phyloP scores from a whole-genome alignment of 1,284 basidiomycete species.

The Tremellales sp. region DNA sequence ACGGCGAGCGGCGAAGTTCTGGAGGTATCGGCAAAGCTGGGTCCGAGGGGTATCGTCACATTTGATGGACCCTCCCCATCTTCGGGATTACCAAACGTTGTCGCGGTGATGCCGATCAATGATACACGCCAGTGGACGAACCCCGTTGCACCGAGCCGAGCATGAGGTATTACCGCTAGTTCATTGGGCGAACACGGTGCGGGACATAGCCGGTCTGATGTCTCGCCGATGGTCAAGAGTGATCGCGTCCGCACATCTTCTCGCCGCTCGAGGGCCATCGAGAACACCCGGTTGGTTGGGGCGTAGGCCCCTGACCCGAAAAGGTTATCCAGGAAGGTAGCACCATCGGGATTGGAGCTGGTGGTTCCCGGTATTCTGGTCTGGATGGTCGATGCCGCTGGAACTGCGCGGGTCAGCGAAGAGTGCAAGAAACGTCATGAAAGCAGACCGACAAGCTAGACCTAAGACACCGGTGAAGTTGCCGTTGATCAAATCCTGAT shows the following conservation, averaged over 20 bases:
- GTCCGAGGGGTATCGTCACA: constrained; percentile 23
- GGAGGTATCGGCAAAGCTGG: constrained; percentile 22
- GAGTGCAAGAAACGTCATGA: background rate
- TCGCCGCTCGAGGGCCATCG: constrained; percentile 39
- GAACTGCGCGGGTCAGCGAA: constrained; percentile 20
- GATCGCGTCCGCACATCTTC: constrained; percentile 44
- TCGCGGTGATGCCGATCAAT: constrained; percentile 25
- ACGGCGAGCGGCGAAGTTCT: constrained; percentile 37
- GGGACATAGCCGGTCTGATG: constrained; percentile 31
- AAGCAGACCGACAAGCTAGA: constrained; percentile 31
- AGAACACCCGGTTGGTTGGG: constrained; percentile 40
- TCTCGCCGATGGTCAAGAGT: constrained; percentile 37
- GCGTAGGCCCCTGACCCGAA: constrained; percentile 44
- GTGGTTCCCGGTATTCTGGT: constrained; percentile 41
- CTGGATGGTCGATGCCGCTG: constrained; percentile 43
- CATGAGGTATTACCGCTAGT: constrained; percentile 38
- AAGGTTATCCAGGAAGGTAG: constrained; percentile 47
- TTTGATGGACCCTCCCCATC: constrained; percentile 21
- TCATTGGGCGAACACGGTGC: constrained; percentile 35
- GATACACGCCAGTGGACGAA: constrained; percentile 42
- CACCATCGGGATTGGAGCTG: constrained; percentile 43
- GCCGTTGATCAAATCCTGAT: constrained; percentile 40
- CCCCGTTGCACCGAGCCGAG: constrained; percentile 36
- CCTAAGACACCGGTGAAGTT: constrained; percentile 44
- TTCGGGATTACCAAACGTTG: constrained; percentile 24